These are phyloP conservation scores for Melocanna baccifera DNA, from an alignment of 176 grass and related monocot genomes.

Conservation along the genomic window DNA sequence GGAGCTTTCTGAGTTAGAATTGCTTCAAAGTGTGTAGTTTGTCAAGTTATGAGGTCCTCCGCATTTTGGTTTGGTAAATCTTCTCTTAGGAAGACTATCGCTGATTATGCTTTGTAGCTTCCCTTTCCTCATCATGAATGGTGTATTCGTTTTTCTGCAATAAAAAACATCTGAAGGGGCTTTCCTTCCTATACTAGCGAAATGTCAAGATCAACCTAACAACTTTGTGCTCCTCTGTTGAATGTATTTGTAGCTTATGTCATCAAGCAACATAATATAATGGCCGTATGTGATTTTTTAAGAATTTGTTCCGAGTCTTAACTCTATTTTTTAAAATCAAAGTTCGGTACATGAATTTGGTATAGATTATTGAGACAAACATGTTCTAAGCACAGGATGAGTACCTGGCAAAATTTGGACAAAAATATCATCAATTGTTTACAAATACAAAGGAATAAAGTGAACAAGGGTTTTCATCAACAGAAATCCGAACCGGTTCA, in stretches of 20 bases:
- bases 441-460: too few species aligned
- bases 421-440: too few species aligned
- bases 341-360: too few species aligned
- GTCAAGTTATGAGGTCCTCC: slow-evolving; percentile 4
- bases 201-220: slow-evolving; percentile 8
- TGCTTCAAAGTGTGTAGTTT: not conserved
- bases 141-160: not conserved
- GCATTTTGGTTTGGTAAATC: not conserved
- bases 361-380: too few species aligned
- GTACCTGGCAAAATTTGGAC: too few species aligned
- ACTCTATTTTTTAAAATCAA: too few species aligned
- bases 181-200: not conserved
- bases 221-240: not conserved
- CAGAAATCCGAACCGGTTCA: too few species aligned
- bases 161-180: not conserved
- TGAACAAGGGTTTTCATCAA: too few species aligned
- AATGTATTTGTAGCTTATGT: slow-evolving; percentile 28
- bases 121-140: not conserved
- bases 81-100: not conserved
- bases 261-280: not conserved
- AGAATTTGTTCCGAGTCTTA: too few species aligned
- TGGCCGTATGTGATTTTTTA: too few species aligned
- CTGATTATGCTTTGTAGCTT: not conserved
- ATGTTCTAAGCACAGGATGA: too few species aligned
- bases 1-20: not conserved